Base-by-base conservation (phyloP, 805 yeast species). In the Hanseniaspora lachancei region DNA sequence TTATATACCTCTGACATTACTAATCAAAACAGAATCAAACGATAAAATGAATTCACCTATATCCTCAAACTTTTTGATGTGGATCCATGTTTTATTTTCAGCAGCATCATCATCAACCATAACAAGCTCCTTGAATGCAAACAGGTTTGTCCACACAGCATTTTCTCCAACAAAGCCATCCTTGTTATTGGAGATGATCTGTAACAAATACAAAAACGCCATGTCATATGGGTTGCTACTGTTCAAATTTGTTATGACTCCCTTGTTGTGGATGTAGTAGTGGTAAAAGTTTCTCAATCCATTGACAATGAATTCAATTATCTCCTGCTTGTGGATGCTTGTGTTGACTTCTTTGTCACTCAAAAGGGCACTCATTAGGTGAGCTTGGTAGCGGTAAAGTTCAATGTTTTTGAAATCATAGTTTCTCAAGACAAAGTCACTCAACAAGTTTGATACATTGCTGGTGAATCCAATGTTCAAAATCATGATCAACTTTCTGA, bases 261-360 rank as follows among this genome's bases (percentile, higher is more conserved):
- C 56, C 21, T 23, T 53, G 9, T 23, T 43, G 29, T 53, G 50
- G 40, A 53, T 53, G 15, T 53, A 53, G 40, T 53, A 53, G 27
- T 53, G 56, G 12, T 53, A 48, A 10, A 46, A 53, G 9, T 27
- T 16, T 15, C 50, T 46, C 34, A 53, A 53, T 13, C 29, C 34
- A 15, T 29, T 35, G 12, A 18, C 40, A 5, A 53, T 21, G 15
- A 53, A 29, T 6, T 53, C 56, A 18, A 46, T 16, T 6, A 53
- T 21, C 29, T 53, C 56, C 16, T 38, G 21, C 10, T 27, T 13
- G 5, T 34, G 43, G 6, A 53, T 9, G 32, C 8, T 10, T 1
- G 32, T 47, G 15, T 13, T 21, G 18, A 39, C 3, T 7, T 27
- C 39, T 10, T 43, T 18, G 9, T 10, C 35, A 29, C 5, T 32